These are phyloP conservation scores for Sporothrix pseudoabietina DNA, from an alignment of 2,329 filamentous ascomycete species.

Conservation along the genomic window DNA sequence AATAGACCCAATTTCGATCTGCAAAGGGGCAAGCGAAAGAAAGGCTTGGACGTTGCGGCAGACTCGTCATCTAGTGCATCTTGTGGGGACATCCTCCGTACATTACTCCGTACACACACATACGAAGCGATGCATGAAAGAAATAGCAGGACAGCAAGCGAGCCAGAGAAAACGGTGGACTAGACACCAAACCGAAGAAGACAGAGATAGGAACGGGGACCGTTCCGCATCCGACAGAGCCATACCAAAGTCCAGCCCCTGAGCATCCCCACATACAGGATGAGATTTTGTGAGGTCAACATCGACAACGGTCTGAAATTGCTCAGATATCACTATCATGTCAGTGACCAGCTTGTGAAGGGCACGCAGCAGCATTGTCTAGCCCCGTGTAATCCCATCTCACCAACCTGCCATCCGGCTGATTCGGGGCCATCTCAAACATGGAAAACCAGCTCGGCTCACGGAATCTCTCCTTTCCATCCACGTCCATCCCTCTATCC, in stretches of 20 bases:
- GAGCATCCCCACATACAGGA: slow-evolving; percentile 1
- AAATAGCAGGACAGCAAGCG: background rate
- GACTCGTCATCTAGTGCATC: background rate
- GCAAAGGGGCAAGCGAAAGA: background rate
- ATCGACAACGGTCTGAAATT: background rate
- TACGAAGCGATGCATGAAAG: background rate
- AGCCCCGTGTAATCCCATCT: background rate
- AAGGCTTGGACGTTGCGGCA: background rate
- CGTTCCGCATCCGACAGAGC: background rate
- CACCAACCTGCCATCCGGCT: slow-evolving; percentile 1
- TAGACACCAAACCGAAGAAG: background rate
- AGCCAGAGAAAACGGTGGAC: background rate
- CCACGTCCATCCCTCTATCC: background rate
- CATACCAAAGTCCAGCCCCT: background rate
- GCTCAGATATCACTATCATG: background rate
- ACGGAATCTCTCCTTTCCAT: background rate
- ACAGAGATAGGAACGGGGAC: background rate
- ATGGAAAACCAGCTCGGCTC: slow-evolving; percentile 2
- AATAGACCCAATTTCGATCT: slow-evolving; percentile 17
- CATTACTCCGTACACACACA: background rate
- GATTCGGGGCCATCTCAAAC: slow-evolving; percentile 13
- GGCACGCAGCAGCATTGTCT: background rate
- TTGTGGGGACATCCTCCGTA: background rate
- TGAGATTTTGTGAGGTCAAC: background rate
- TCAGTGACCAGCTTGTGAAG: background rate